A percentile compares a stretch with the other conserved stretches of the same genome.
These are phyloP conservation scores for Bolboschoenoplectus hybrid DNA, from an alignment of 202 grass and related monocot species.

Conservation along the genomic window DNA sequence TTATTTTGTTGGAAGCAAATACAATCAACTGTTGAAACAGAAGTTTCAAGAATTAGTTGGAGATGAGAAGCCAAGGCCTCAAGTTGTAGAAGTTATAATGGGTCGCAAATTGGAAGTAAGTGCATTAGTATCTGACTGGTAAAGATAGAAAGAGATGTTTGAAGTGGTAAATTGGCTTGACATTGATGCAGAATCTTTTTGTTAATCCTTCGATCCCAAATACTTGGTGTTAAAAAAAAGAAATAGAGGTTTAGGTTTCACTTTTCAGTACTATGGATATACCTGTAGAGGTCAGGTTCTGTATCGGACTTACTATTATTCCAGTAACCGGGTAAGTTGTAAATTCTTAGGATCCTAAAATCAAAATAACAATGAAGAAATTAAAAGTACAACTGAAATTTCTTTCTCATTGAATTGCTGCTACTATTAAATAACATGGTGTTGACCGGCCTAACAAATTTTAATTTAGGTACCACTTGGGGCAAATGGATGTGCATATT, in stretches of 20 bases:
- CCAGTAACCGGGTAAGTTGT: not conserved
- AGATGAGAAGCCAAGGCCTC: slow-evolving; percentile 58
- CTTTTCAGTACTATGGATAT: not conserved
- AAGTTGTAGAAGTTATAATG: slow-evolving; percentile 92
- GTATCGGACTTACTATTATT: not conserved
- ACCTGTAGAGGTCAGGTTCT: not conserved
- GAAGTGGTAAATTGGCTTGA: not conserved
- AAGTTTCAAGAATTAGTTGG: slow-evolving; percentile 76
- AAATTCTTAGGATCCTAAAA: not conserved
- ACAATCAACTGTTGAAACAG: slow-evolving; percentile 66
- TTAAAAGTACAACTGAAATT: not conserved
- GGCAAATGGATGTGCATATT: slow-evolving; percentile 91
- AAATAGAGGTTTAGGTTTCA: slow-evolving; percentile 6
- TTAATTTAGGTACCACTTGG: slow-evolving; percentile 67
- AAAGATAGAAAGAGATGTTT: not conserved
- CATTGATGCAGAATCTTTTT: not conserved
- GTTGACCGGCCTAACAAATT: not conserved
- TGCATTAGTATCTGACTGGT: not conserved
- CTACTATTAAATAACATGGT: not conserved
- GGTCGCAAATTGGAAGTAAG: slow-evolving; percentile 80
- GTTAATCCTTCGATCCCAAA: not conserved
- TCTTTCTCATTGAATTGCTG: slow-evolving; percentile 39
- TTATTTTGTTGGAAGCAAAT: slow-evolving; percentile 68
- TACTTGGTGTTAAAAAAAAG: not conserved
- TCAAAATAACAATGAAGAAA: not conserved